Percentiles rank a stretch among this genome's conserved stretches.
phyloP scores from a whole-genome alignment of 768 basidiomycete genomes.

The Boletus reticulatus region DNA sequence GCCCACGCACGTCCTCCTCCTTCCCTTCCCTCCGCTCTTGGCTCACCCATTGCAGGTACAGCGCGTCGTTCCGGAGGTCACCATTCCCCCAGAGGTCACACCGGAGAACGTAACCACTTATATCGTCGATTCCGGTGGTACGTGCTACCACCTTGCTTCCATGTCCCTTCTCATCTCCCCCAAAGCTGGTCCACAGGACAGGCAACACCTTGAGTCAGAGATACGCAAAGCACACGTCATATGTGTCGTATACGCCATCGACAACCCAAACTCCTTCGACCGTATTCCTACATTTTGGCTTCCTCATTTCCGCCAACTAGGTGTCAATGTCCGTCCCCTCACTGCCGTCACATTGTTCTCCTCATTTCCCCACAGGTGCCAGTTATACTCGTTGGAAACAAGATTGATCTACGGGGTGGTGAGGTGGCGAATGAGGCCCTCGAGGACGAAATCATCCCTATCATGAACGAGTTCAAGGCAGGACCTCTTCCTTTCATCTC shows the following conservation, averaged over 20 bases:
- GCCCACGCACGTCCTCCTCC: constrained; percentile 59
- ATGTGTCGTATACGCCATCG: constrained; percentile 95
- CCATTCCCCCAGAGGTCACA: constrained; percentile 95
- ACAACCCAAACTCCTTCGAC: constrained; percentile 95
- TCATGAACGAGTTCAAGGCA: constrained; percentile 99
- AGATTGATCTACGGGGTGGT: constrained; percentile 93
- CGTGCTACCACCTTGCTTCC: constrained; percentile 25
- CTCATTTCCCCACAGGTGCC: constrained; percentile 61
- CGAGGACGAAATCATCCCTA: constrained; percentile 92
- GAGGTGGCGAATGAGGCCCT: constrained; percentile 92
- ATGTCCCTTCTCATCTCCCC: constrained; percentile 8
- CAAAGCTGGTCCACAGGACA: constrained; percentile 81
- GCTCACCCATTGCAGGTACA: constrained; percentile 62
- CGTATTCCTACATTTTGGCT: constrained; percentile 98
- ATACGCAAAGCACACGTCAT: constrained; percentile 98
- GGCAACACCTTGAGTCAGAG: constrained; percentile 88
- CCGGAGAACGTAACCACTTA: constrained; percentile 98
- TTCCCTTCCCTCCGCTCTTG: neutral
- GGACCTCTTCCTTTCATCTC: constrained; percentile 11
- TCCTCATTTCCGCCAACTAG: constrained; percentile 90
- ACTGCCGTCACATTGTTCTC: neutral
- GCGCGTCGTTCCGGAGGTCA: constrained; percentile 94
- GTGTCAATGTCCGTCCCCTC: constrained; percentile 76
- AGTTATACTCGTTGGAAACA: constrained; percentile 96
- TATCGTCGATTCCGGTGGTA: constrained; percentile 96